These are phyloP conservation scores for Hebeloma cylindrosporum DNA, from an alignment of 768 basidiomycete genomes.

Conservation along the genomic window DNA sequence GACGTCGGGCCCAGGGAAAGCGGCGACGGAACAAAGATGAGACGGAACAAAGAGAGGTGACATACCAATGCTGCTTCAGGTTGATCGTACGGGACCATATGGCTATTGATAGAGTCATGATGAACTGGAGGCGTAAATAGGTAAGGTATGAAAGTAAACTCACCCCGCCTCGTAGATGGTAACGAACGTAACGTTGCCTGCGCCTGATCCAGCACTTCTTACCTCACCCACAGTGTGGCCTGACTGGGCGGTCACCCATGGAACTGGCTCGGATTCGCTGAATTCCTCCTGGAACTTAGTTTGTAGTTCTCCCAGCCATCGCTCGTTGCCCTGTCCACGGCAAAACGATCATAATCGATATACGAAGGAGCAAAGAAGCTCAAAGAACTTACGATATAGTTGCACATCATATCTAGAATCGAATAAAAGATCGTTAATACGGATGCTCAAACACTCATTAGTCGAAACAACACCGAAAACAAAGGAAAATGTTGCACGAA, in stretches of 20 bases:
- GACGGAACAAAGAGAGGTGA: slow-evolving; percentile 5
- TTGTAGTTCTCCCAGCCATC: slow-evolving; percentile 68
- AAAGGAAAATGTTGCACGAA: slow-evolving; percentile 8
- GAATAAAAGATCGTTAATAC: slow-evolving; percentile 14
- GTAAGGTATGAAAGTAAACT: slow-evolving; percentile 24
- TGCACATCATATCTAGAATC: slow-evolving; percentile 80
- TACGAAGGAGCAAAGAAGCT: no score
- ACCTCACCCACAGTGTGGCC: slow-evolving; percentile 67
- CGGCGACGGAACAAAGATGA: slow-evolving; percentile 1
- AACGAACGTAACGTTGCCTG: slow-evolving; percentile 87
- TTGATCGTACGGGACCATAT: slow-evolving; percentile 91
- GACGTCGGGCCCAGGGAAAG: slow-evolving; percentile 4
- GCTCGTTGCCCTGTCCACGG: slow-evolving; percentile 62
- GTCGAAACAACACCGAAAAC: not conserved
- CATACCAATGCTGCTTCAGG: slow-evolving; percentile 81
- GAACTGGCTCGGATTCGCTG: slow-evolving; percentile 40
- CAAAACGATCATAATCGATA: not conserved
- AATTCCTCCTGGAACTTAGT: slow-evolving; percentile 66
- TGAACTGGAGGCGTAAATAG: slow-evolving; percentile 5
- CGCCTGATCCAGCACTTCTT: slow-evolving; percentile 63
- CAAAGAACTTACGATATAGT: slow-evolving; percentile 58
- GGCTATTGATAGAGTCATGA: slow-evolving; percentile 40
- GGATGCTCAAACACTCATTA: slow-evolving; percentile 9
- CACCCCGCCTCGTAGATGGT: slow-evolving; percentile 79
- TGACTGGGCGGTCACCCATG: slow-evolving; percentile 55